Percentiles rank a stretch among this genome's conserved stretches.
Conservation (phyloP, 345 rosid species). For the Toxicodendron radicans region DNA sequence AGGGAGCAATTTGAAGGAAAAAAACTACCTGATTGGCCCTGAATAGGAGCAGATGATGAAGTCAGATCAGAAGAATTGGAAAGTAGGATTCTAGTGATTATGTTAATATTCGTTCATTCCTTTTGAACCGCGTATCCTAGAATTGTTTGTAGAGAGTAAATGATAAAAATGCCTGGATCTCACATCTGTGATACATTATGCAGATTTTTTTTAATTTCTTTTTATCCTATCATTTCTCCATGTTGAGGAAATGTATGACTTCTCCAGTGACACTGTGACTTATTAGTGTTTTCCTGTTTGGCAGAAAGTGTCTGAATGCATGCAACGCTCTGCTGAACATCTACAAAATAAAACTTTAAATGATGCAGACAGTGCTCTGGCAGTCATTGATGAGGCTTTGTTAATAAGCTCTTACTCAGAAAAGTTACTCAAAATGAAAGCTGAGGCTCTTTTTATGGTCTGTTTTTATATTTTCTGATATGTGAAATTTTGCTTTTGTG, state of each 20-base stretch:
- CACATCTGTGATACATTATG: neutral
- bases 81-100: neutral
- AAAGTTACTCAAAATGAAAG: conserved; percentile 80
- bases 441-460: conserved; percentile 77
- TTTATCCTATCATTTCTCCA: neutral
- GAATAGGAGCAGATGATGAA: neutral
- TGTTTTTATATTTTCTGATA: conserved; percentile 19
- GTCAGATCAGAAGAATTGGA: neutral
- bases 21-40: neutral
- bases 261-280: conserved; percentile 14
- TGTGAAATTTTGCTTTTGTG: conserved; percentile 6
- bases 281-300: conserved; percentile 29
- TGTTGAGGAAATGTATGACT: neutral
- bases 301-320: conserved; percentile 80
- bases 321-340: conserved; percentile 50
- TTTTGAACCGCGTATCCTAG: neutral
- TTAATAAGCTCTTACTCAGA: conserved; percentile 66
- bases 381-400: conserved; percentile 66
- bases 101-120: no score
- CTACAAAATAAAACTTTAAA: conserved; percentile 48
- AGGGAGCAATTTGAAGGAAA: neutral
- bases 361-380: conserved; percentile 60
- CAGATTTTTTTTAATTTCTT: neutral
- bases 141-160: neutral
- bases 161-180: neutral